These are phyloP conservation scores for Lichenothelia convexa DNA, from an alignment of 495 filamentous ascomycete species.

Conservation along the genomic window DNA sequence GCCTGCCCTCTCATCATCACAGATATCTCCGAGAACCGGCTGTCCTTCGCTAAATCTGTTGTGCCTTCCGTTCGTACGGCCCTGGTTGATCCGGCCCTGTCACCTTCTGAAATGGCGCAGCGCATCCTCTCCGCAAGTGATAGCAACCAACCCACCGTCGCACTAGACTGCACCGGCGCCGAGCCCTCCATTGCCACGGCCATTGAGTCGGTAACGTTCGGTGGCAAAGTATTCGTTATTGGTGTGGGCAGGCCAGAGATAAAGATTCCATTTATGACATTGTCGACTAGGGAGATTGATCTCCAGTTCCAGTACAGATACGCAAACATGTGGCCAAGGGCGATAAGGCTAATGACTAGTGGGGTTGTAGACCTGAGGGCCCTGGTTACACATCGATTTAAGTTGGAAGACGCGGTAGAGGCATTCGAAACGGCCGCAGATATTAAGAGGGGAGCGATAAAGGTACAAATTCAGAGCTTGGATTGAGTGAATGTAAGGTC, in stretches of 20 bases:
- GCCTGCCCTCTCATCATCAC: constrained; percentile 78
- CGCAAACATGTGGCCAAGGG: constrained; percentile 84
- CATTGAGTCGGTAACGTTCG: constrained; percentile 78
- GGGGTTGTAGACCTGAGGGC: constrained; percentile 61
- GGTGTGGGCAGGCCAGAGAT: constrained; percentile 90
- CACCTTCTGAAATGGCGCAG: constrained; percentile 50
- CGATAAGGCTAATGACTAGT: constrained; percentile 70
- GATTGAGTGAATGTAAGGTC: constrained; percentile 12
- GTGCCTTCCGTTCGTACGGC: constrained; percentile 57
- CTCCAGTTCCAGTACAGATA: constrained; percentile 93
- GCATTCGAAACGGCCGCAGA: constrained; percentile 77
- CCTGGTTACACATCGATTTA: constrained; percentile 75
- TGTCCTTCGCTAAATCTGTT: constrained; percentile 65
- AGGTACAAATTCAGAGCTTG: constrained; percentile 69
- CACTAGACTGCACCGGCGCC: constrained; percentile 83
- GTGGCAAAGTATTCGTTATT: constrained; percentile 84
- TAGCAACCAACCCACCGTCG: constrained; percentile 55
- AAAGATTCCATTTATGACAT: constrained; percentile 80
- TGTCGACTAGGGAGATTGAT: constrained; percentile 80
- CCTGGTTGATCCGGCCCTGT: constrained; percentile 47
- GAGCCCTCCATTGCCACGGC: constrained; percentile 70
- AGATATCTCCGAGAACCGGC: constrained; percentile 71
- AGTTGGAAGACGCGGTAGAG: constrained; percentile 68
- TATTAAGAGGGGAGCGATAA: constrained; percentile 84
- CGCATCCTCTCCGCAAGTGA: constrained; percentile 47